phyloP scores from a whole-genome alignment of 1,139 yeast genomes.

The Scheffersomyces cryptocercus region DNA sequence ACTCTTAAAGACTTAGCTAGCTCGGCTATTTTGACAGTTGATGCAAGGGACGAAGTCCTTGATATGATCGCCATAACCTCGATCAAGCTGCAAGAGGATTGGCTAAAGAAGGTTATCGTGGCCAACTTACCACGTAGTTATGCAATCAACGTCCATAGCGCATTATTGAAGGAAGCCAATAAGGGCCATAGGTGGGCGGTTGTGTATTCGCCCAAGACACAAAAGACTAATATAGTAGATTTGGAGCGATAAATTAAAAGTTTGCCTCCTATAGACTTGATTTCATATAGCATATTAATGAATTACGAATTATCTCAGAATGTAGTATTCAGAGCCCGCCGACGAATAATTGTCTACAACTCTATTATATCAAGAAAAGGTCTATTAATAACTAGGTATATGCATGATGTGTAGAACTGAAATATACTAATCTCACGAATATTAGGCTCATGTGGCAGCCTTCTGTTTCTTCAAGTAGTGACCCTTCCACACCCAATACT shows the following conservation, averaged over 20 bases:
- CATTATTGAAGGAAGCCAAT: constrained; percentile 68
- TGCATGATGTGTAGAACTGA: no score
- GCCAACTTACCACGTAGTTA: constrained; percentile 70
- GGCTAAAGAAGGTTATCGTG: constrained; percentile 83
- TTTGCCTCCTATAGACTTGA: background rate
- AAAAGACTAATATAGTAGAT: constrained; percentile 66
- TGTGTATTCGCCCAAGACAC: constrained; percentile 71
- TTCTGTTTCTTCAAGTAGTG: constrained; percentile 13
- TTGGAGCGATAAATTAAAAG: constrained; percentile 46
- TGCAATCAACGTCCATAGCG: constrained; percentile 67
- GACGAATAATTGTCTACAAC: no score
- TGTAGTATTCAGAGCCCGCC: no score
- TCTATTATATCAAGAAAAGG: no score
- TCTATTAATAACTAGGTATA: no score
- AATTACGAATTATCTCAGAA: background rate
- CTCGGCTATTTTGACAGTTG: constrained; percentile 76
- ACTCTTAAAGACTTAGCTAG: constrained; percentile 55
- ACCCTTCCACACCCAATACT: constrained; percentile 71
- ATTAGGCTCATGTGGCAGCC: background rate
- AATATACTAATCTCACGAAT: background rate
- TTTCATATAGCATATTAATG: constrained; percentile 1
- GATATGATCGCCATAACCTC: constrained; percentile 81
- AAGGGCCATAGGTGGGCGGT: constrained; percentile 76
- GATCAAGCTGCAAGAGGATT: constrained; percentile 78
- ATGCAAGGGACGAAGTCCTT: constrained; percentile 77